Conservation (phyloP, 805 yeast genomes). For the Yarrowia sp. region DNA sequence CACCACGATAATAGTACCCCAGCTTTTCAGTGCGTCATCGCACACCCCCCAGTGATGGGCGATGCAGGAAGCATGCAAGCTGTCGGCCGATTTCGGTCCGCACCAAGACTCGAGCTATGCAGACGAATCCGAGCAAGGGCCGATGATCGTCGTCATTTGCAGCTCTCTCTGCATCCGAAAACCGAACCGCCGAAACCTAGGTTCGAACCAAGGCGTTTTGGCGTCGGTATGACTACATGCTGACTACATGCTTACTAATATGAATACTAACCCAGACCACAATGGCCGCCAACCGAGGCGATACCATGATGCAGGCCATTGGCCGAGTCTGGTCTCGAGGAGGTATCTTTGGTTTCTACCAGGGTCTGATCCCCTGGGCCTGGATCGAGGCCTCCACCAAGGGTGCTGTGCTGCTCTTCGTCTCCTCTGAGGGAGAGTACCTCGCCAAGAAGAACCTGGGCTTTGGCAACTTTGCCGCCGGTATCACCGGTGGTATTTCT, state of each 20-base stretch:
- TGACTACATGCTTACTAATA: neutral
- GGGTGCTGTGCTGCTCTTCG: conserved; percentile 94
- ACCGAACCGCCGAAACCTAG: neutral
- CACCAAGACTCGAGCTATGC: neutral
- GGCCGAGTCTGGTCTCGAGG: conserved; percentile 90
- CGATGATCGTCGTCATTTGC: conserved; percentile 1
- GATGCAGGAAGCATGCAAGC: conserved; percentile 17
- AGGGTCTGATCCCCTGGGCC: conserved; percentile 99
- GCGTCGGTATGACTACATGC: neutral
- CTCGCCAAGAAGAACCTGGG: conserved; percentile 66
- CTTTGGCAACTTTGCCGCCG: conserved; percentile 71
- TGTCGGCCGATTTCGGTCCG: conserved; percentile 31
- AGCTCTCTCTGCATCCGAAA: neutral
- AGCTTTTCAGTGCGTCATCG: conserved; percentile 33
- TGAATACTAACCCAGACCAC: conserved; percentile 65
- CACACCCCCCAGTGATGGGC: conserved; percentile 11
- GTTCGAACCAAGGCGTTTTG: no score
- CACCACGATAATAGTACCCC: conserved; percentile 30
- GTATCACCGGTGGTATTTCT: conserved; percentile 93
- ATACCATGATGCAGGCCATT: conserved; percentile 71
- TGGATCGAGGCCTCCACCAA: conserved; percentile 99
- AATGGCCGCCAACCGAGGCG: conserved; percentile 93
- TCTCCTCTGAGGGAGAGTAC: conserved; percentile 90
- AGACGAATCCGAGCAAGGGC: conserved; percentile 5
- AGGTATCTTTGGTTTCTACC: conserved; percentile 90